Evolutionary conservation across 192 early-diverging fungal genomes (phyloP).

Genomic region (Polychytrium aggregatum): DNA sequence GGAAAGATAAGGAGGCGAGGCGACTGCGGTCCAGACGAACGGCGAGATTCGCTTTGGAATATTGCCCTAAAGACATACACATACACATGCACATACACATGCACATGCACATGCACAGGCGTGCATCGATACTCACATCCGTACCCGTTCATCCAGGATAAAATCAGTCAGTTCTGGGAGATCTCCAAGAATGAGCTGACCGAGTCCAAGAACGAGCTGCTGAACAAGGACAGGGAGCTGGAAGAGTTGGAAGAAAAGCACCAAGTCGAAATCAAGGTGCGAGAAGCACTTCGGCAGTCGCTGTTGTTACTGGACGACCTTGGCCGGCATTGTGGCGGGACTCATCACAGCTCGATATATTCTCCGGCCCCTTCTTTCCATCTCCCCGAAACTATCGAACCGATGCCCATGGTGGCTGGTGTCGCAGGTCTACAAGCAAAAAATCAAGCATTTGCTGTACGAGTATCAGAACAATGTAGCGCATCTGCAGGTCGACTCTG

Average conservation of each 20-base stretch:
- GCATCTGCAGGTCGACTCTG: slow-evolving; percentile 50
- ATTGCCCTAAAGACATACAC: too few species aligned
- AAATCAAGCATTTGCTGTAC: slow-evolving; percentile 58
- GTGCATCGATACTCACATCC: background rate
- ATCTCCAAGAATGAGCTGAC: slow-evolving; percentile 44
- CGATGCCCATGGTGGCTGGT: background rate
- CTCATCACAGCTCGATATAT: too few species aligned
- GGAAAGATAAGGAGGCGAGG: slow-evolving; percentile 3
- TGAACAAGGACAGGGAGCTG: slow-evolving; percentile 51
- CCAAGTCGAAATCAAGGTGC: slow-evolving; percentile 55
- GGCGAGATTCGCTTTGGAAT: background rate
- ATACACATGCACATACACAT: background rate
- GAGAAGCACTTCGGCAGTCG: too few species aligned
- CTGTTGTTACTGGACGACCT: too few species aligned
- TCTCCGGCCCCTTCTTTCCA: too few species aligned
- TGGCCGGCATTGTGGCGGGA: too few species aligned
- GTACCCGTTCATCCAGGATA: slow-evolving; percentile 26
- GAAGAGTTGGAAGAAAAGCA: slow-evolving; percentile 57
- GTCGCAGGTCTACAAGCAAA: slow-evolving; percentile 53
- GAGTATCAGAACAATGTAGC: slow-evolving; percentile 61
- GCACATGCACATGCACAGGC: too few species aligned
- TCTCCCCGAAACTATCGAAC: too few species aligned
- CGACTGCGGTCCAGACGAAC: background rate
- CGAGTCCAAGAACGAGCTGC: slow-evolving; percentile 30
- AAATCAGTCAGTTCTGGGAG: slow-evolving; percentile 48